Evolutionary conservation across 2,329 filamentous ascomycete species (phyloP), one percentile per base, ranked within the genome.

Genomic region (Phialophora chinensis): DNA sequence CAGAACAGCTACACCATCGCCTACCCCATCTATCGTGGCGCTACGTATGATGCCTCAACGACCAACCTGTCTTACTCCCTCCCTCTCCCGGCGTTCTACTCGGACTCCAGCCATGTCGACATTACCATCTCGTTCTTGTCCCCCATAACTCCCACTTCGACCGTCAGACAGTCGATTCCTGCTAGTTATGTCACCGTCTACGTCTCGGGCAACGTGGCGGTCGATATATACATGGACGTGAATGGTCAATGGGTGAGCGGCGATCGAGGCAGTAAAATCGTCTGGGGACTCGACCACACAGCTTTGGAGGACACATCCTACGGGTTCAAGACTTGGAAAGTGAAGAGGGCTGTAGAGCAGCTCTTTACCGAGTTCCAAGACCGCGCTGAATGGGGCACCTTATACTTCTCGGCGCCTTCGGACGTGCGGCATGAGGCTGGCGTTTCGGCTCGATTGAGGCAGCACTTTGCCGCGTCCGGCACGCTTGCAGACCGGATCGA

Each of bases 161-260:
- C 91, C 54, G 81, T 93, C 73, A 86, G 91, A 69, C 91, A 94
- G 80, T 88, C 90, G 17, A 86, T 95, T 35, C 92, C 92, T n/a
- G 92, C 91, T 11, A 88, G 89, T 29, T 96, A 96, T 75, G 75
- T 96, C 68, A 90, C 87, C 5, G 83, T 94, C 49, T 79, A 88
- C 73, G 90, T 91, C 12, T 84, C 88, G 67, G 91, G 91, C 4
- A 82, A 82, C 69, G 86, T 89, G 59, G 82, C 89, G 68, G 79
- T 91, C 12, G 85, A 88, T 73, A 74, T 89, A 57, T 91, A 91
- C 72, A 79, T 89, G 66, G 89, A 91, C 74, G 71, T 91, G 62
- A 90, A 91, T 73, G 89, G 89, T 7, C 88, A 93, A 74, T 96
- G 92, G 91, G 90, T 92, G 66, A 95, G 90, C 73, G 91, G 91